Evolutionary conservation across 305 asterid genomes (phyloP), one percentile per base, ranked within the genome.

Genomic region (Solanum hybrid): DNA sequence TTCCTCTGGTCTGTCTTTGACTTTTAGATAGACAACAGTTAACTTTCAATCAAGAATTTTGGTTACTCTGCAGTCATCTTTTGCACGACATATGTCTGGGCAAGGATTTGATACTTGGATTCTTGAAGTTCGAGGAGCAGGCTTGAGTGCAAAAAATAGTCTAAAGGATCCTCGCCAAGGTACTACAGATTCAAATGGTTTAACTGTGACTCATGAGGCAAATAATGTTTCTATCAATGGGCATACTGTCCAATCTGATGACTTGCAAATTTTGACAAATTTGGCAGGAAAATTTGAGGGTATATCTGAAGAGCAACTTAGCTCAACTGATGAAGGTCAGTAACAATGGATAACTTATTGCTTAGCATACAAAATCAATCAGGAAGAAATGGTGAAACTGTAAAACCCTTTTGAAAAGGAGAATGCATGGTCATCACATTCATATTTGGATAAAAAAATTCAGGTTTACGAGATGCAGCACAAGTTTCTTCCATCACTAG

Each of bases 31-130:
- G 88, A 32, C 37, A n/a, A 12, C 78, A 32, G 51, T 85, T 61
- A 32, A 85, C 51, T 32, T 85, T 32, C 33, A 85, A 83, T 85
- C 33, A 61, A 32, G 76, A 61, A 22, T 22, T 32, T 33, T 57
- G 79, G 65, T 91, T 76, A 61, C 72, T 57, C 89, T 93, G 94
- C 96, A 96, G 98, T 96, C 96, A 89, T 97, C 99, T 88, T 97
- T 97, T 94, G 98, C 99, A 87, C 99, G 98, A 87, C 92, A 94
- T 91, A 97, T 97, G 98, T 96, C 98, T 92, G 96, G 93, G 90
- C 98, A 96, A 93, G 99, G 99, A 93, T 97, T 96, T 94, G 99
- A 97, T 90, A 97, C 99, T 65, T 97, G 98, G 98, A 91, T 97
- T 85, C 95, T 97, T 73, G 99, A 97, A 94, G 98, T 96, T 87